Conservation (phyloP, 1,284 basidiomycete genomes). For the Lignosus rhinocerotis region DNA sequence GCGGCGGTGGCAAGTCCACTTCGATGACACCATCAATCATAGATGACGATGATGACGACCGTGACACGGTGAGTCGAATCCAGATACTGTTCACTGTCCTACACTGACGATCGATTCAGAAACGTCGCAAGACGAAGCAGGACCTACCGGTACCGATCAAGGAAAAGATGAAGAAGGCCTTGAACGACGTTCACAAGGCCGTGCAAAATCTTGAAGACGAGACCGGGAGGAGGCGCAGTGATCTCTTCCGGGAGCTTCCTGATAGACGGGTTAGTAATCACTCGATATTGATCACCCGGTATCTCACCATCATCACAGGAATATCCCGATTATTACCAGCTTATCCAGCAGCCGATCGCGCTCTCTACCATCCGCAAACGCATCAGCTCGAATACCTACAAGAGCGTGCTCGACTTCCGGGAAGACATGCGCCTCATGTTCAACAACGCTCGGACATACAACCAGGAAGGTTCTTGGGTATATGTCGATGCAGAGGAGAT, state of each 20-base stretch:
- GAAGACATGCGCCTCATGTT: constrained; percentile 92
- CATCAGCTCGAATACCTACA: constrained; percentile 73
- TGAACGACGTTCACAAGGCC: constrained; percentile 81
- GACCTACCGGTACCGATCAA: constrained; percentile 58
- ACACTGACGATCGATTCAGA: constrained; percentile 42
- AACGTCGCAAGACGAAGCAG: constrained; percentile 73
- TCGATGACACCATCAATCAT: constrained; percentile 75
- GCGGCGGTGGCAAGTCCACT: constrained; percentile 65
- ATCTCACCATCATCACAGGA: constrained; percentile 46
- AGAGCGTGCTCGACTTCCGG: constrained; percentile 71
- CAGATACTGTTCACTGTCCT: background rate
- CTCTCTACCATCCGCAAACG: constrained; percentile 88
- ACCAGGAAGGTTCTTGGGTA: constrained; percentile 89
- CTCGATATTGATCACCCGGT: background rate
- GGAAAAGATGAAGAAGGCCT: constrained; percentile 84
- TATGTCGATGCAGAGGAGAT: constrained; percentile 92
- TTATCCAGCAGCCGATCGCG: constrained; percentile 78
- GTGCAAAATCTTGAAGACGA: constrained; percentile 76
- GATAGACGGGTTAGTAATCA: constrained; percentile 59
- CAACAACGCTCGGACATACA: constrained; percentile 89
- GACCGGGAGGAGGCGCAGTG: constrained; percentile 77
- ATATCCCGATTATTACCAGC: constrained; percentile 86
- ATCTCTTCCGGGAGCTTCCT: constrained; percentile 81
- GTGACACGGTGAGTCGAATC: constrained; percentile 52
- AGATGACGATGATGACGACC: constrained; percentile 72